phyloP scores from a whole-genome alignment of 352 stramenopile genomes.

The Phytophthora foliorum region DNA sequence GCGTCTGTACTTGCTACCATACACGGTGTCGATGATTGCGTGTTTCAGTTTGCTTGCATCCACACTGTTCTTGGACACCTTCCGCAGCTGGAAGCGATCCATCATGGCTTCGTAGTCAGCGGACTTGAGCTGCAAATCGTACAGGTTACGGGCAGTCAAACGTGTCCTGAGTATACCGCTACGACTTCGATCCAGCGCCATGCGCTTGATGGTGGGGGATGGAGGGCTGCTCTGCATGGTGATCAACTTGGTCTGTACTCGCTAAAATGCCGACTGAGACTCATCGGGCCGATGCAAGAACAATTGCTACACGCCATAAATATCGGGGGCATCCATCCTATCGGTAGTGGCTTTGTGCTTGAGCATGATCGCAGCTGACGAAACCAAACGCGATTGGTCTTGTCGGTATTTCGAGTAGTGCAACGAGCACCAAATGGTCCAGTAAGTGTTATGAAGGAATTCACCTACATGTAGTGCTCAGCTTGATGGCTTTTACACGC shows the following conservation, averaged over 20 bases:
- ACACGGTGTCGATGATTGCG: background rate
- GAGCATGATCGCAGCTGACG: no score
- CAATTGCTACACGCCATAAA: no score
- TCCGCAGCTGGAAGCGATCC: conserved; percentile 40
- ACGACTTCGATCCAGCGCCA: background rate
- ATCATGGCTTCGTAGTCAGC: conserved; percentile 26
- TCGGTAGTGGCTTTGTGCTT: no score
- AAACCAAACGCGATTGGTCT: no score
- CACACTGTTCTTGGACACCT: conserved; percentile 28
- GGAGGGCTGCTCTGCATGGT: background rate
- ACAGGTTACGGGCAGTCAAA: conserved; percentile 9
- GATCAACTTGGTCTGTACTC: background rate
- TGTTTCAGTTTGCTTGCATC: conserved; percentile 18
- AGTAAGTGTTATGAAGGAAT: no score
- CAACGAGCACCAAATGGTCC: no score
- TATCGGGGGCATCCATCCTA: no score
- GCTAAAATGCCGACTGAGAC: background rate
- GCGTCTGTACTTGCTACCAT: background rate
- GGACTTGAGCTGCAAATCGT: conserved; percentile 14
- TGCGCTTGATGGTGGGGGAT: background rate
- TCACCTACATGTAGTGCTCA: no score
- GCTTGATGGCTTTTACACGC: no score
- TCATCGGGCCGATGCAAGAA: background rate
- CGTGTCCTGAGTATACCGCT: background rate
- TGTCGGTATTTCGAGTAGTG: no score